These are phyloP conservation scores for Setaria viridis DNA, from an alignment of 202 grass and related monocot species.

Conservation along the genomic window DNA sequence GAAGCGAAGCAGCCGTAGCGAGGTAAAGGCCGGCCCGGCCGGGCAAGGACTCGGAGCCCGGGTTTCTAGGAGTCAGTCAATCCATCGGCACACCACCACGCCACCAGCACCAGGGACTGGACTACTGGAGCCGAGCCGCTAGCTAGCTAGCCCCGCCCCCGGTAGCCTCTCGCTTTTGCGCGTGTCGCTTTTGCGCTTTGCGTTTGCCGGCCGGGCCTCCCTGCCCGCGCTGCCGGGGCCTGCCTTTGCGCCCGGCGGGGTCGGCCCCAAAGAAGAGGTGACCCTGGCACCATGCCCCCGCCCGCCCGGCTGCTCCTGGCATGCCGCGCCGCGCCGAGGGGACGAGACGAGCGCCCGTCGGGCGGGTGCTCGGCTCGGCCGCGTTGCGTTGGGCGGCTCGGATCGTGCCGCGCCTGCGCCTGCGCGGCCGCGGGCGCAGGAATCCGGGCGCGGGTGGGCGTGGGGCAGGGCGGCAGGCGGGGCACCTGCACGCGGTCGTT, in stretches of 20 bases:
- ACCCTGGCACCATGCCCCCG: background rate
- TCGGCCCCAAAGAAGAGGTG: conserved; percentile 50
- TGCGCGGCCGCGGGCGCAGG: background rate
- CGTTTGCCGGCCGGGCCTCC: conserved; percentile 20
- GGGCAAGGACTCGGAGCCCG: conserved; percentile 46
- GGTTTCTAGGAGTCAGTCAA: conserved; percentile 65
- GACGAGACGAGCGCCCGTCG: background rate
- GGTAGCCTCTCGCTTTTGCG: conserved; percentile 5
- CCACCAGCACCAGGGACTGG: background rate
- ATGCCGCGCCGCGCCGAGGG: background rate
- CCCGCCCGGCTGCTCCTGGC: background rate
- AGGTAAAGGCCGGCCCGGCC: conserved; percentile 10
- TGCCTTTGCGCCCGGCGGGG: conserved; percentile 40
- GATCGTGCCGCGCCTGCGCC: background rate
- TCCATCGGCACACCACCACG: background rate
- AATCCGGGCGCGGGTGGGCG: conserved; percentile 8
- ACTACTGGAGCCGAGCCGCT: too few relatives aligned
- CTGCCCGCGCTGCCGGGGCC: background rate
- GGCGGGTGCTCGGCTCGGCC: background rate
- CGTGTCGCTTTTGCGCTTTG: conserved; percentile 54
- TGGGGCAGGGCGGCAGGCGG: background rate
- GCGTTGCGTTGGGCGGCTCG: background rate
- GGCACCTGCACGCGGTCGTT: conserved; percentile 23
- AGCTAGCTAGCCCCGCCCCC: background rate
- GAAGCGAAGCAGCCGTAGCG: conserved; percentile 49